Base-by-base conservation (phyloP, 306 rosid genomes). In the Fragaria ananassa region DNA sequence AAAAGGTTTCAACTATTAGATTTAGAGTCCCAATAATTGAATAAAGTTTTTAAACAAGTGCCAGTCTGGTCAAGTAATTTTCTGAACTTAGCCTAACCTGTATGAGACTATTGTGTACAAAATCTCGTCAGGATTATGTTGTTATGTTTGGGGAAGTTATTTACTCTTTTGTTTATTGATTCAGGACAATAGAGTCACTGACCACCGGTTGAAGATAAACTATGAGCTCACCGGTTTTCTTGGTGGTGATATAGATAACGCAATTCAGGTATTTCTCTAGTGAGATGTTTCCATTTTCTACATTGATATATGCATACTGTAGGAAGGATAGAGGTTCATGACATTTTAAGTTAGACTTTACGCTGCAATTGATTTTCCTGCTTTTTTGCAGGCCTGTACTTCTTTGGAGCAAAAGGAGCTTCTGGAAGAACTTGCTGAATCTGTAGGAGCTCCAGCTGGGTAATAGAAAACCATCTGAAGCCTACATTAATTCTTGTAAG, bases 111-210 rank as follows among this genome's bases (percentile, higher is more conserved):
- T 57, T 17, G 56, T 42, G 56, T 14, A 39, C 42, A 39, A 39
- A 39, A 39, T 39, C 42, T 39, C 42, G 17, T 21, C 64, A 15
- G 44, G 7, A 19, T 78, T 42, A 8, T 12, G 37, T 60, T 27
- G 76, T 27, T 35, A 66, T 29, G 62, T 81, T 62, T 77, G 61
- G 44, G 44, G 69, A 75, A 81, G 64, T 27, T 80, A 57, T 27
- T 35, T 17, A 76, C 68, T n/a, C 35, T 70, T 12, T 51, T 18
- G 41, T 70, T 60, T 62, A 51, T 50, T 77, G 46, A 68, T 76
- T 72, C 54, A 95, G 99, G 99, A 95, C 80, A 95, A 90, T 75
- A 87, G 97, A 82, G 99, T 92, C 58, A 95, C 99, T 10, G 99
- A 95, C 76, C 97, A 90, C 81, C 86, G 97, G 87, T 80, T 95